phyloP scores from a whole-genome alignment of 225 moss, liverwort and hornwort genomes.

The Polytrichum commune region DNA sequence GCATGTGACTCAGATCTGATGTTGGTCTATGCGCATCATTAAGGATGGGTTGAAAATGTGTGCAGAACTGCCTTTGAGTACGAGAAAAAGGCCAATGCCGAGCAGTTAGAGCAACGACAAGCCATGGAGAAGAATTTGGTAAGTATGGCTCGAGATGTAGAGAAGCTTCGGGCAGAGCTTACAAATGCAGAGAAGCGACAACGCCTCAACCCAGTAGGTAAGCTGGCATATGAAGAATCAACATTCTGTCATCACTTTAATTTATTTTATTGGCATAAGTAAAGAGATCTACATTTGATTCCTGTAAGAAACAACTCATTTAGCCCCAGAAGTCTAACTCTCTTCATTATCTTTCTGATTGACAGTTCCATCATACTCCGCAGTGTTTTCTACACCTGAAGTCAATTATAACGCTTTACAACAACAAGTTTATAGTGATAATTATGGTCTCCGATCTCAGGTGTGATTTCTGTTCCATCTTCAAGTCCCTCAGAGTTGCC shows the following conservation, averaged over 20 bases:
- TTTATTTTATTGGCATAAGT: too few relatives aligned
- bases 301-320: too few relatives aligned
- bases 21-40: too few relatives aligned
- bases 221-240: too few relatives aligned
- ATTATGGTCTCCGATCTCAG: conserved; percentile 57
- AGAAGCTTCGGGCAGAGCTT: conserved; percentile 75
- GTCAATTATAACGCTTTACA: conserved; percentile 56
- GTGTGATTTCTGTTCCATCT: conserved; percentile 18
- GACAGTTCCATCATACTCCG: conserved; percentile 41
- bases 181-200: conserved; percentile 70
- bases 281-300: too few relatives aligned
- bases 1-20: too few relatives aligned
- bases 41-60: background rate
- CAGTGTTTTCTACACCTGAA: conserved; percentile 41
- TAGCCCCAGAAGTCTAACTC: too few relatives aligned
- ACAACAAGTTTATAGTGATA: conserved; percentile 61
- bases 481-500: too few relatives aligned
- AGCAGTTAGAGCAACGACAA: conserved; percentile 75
- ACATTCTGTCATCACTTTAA: too few relatives aligned
- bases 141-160: conserved; percentile 82
- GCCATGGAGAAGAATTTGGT: conserved; percentile 85
- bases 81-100: conserved; percentile 75
- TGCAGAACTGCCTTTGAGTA: conserved; percentile 66
- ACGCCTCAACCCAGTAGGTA: conserved; percentile 65
- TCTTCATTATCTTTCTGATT: background rate